A percentile compares a stretch with the other conserved stretches of the same genome.
Conservation (phyloP, 164 flowering plant genomes). For the Magnolia sinica region DNA sequence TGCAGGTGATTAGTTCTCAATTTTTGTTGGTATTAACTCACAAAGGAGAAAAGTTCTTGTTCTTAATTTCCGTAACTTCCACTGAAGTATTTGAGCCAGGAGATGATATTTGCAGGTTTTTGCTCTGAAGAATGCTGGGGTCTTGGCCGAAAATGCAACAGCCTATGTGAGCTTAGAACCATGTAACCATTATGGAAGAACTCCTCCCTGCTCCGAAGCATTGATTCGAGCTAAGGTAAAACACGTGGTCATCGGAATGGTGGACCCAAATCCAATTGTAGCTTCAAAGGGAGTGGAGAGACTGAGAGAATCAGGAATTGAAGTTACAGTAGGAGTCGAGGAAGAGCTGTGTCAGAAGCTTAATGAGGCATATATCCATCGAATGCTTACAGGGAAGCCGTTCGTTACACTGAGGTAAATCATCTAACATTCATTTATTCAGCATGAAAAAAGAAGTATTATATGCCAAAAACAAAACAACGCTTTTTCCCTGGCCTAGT, state of each 20-base stretch:
- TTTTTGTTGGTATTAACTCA: background rate
- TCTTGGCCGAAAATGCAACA: conserved; percentile 76
- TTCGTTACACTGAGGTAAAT: conserved; percentile 73
- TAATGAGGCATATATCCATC: conserved; percentile 75
- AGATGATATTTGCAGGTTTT: conserved; percentile 60
- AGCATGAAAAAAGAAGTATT: background rate
- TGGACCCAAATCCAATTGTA: conserved; percentile 94
- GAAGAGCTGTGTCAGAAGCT: conserved; percentile 77
- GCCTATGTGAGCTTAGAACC: conserved; percentile 97
- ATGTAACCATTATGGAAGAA: conserved; percentile 91
- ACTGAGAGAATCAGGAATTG: conserved; percentile 70
- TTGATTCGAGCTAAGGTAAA: conserved; percentile 83
- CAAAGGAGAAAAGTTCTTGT: background rate
- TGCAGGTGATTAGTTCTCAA: too few species aligned
- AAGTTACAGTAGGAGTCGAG: conserved; percentile 76
- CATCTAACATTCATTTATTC: background rate
- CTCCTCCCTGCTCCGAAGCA: conserved; percentile 95
- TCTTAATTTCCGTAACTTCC: background rate
- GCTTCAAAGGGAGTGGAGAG: conserved; percentile 75
- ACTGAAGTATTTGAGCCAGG: conserved; percentile 13
- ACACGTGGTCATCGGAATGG: conserved; percentile 90
- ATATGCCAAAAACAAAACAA: background rate
- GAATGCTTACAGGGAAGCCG: conserved; percentile 79
- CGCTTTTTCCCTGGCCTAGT: background rate
- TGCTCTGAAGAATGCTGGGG: conserved; percentile 87